Evolutionary conservation across 805 yeast genomes (phyloP).

Genomic region (Spencermartinsiella europaea): DNA sequence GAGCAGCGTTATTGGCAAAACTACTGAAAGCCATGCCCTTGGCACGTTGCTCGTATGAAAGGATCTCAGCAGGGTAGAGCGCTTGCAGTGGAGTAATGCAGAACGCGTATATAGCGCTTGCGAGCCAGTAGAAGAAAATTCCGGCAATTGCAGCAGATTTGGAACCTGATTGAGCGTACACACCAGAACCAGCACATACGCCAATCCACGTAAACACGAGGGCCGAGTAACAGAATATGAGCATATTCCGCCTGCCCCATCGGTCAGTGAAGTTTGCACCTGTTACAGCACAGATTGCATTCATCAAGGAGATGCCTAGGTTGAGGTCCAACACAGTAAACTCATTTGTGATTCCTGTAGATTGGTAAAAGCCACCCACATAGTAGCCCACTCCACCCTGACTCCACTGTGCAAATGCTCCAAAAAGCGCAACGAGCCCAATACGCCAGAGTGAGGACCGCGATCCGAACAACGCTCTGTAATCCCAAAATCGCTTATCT

Average conservation of each 20-base stretch:
- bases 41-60: constrained; percentile 28
- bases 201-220: constrained; percentile 27
- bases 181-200: constrained; percentile 32
- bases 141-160: constrained; percentile 22
- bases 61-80: constrained; percentile 27
- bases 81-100: constrained; percentile 35
- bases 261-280: constrained; percentile 26
- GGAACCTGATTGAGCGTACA: constrained; percentile 13
- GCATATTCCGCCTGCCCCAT: constrained; percentile 27
- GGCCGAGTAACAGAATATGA: constrained; percentile 22
- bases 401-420: constrained; percentile 11
- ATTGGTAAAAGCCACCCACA: constrained; percentile 11
- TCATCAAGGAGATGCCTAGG: constrained; percentile 8
- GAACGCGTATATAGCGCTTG: constrained; percentile 11
- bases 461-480: constrained; percentile 9
- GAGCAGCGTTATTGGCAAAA: constrained; percentile 26
- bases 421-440: constrained; percentile 3
- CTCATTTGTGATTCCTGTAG: constrained; percentile 12
- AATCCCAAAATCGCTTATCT: constrained; percentile 19
- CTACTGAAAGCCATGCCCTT: constrained; percentile 22
- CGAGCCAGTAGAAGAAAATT: constrained; percentile 9
- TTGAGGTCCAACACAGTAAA: constrained; percentile 24
- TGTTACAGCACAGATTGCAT: constrained; percentile 9
- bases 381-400: constrained; percentile 19
- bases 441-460: too few relatives aligned